Evolutionary conservation across 2,329 filamentous ascomycete species (phyloP).

Genomic region (Penicillium freii): DNA sequence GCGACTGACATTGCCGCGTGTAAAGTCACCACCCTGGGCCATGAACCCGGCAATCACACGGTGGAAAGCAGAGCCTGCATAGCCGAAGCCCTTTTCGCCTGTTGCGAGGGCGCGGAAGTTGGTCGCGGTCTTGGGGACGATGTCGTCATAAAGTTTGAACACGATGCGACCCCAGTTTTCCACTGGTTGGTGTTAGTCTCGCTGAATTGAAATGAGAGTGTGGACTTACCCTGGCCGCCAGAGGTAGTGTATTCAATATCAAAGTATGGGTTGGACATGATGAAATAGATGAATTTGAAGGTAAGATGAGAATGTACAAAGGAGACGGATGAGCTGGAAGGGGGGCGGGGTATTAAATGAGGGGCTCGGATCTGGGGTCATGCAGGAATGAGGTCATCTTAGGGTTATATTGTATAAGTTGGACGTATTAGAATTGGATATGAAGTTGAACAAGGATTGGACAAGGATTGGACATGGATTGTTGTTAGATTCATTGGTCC

Average conservation of each 20-base stretch:
- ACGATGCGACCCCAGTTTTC: slow-evolving; percentile 64
- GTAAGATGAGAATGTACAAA: neutral
- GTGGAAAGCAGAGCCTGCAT: slow-evolving; percentile 78
- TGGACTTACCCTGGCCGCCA: neutral
- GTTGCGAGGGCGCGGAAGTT: slow-evolving; percentile 82
- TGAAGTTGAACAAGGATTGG: no score
- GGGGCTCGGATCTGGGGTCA: neutral
- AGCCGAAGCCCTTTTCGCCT: slow-evolving; percentile 76
- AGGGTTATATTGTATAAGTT: neutral
- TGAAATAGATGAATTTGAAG: neutral
- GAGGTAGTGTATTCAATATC: neutral
- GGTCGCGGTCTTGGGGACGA: slow-evolving; percentile 77
- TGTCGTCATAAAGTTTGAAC: slow-evolving; percentile 79
- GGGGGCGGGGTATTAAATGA: neutral
- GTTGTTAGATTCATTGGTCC: neutral
- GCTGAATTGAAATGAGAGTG: neutral
- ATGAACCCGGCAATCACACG: slow-evolving; percentile 87
- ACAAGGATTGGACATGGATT: neutral
- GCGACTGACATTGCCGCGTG: slow-evolving; percentile 75
- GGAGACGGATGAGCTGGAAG: neutral
- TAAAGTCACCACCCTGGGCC: slow-evolving; percentile 92
- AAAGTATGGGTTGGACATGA: neutral
- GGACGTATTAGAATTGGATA: neutral
- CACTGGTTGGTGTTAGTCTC: neutral
- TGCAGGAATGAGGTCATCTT: slow-evolving; percentile 2